Percentiles rank a stretch among this genome's conserved stretches.
These are phyloP conservation scores for Podospora tetraspora DNA, from an alignment of 495 filamentous ascomycete species.

Conservation along the genomic window DNA sequence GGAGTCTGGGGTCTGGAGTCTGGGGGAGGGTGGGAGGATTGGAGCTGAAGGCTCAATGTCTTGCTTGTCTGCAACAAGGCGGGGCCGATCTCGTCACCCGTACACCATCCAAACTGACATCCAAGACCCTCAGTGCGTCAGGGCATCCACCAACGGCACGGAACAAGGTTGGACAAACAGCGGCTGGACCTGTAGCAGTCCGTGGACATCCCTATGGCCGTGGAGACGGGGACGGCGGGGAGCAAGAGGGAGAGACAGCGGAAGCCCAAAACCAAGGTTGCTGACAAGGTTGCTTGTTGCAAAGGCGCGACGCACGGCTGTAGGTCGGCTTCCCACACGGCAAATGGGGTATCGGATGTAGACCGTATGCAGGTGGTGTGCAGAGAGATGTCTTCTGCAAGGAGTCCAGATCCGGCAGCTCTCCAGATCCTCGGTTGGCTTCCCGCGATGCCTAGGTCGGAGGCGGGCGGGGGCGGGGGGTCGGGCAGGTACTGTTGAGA, in stretches of 20 bases:
- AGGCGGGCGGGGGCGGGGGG: background rate
- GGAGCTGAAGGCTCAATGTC: conserved; percentile 8
- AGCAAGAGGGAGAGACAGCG: background rate
- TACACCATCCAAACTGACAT: background rate
- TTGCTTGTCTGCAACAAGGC: conserved; percentile 16
- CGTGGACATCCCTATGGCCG: conserved; percentile 8
- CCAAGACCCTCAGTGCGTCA: conserved; percentile 14
- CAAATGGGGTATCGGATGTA: background rate
- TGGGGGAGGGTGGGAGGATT: background rate
- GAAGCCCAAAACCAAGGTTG: background rate
- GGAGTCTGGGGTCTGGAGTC: background rate
- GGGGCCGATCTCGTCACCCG: conserved; percentile 13
- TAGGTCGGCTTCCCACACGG: conserved; percentile 4
- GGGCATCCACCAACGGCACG: conserved; percentile 4
- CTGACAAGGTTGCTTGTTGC: background rate
- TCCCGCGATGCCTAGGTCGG: background rate
- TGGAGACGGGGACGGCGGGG: background rate
- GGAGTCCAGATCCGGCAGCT: background rate
- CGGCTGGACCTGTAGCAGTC: conserved; percentile 1
- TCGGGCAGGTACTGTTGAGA: background rate
- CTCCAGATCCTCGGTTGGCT: background rate
- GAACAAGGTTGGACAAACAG: conserved; percentile 10
- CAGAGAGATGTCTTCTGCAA: background rate
- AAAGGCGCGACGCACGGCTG: background rate
- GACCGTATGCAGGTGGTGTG: background rate